Conservation (phyloP, 345 rosid genomes). For the Corchorus olitorius region DNA sequence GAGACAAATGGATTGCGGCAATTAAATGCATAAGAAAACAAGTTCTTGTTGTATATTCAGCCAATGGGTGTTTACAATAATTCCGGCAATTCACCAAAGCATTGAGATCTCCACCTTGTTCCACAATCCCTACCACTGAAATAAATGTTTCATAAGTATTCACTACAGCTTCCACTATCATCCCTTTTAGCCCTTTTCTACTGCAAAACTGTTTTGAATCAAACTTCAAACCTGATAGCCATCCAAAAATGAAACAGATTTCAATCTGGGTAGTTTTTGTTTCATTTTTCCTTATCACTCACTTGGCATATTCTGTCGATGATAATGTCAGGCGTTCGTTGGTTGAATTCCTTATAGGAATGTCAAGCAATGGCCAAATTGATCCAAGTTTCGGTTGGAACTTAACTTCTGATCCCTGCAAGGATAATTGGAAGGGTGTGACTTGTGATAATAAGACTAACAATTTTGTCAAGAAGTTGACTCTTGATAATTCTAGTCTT, state of each 20-base stretch:
- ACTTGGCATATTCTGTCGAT: slow-evolving; percentile 29
- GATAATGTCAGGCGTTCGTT: slow-evolving; percentile 29
- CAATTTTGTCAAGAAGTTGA: slow-evolving; percentile 30
- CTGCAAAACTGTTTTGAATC: slow-evolving; percentile 16
- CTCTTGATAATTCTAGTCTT: slow-evolving; percentile 33
- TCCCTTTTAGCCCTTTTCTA: background rate
- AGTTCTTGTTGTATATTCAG: slow-evolving; percentile 39
- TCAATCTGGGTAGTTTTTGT: slow-evolving; percentile 28
- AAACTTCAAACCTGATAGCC: slow-evolving; percentile 8
- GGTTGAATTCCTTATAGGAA: slow-evolving; percentile 31
- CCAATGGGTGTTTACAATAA: slow-evolving; percentile 6
- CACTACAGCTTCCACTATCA: background rate
- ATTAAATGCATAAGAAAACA: slow-evolving; percentile 22
- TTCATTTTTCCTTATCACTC: slow-evolving; percentile 29
- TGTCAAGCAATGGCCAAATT: slow-evolving; percentile 31
- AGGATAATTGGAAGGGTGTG: slow-evolving; percentile 35
- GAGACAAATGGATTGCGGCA: slow-evolving; percentile 19
- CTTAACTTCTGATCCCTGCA: slow-evolving; percentile 50
- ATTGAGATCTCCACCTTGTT: slow-evolving; percentile 36
- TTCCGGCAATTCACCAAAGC: slow-evolving; percentile 24
- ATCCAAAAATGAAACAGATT: slow-evolving; percentile 33
- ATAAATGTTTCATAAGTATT: background rate
- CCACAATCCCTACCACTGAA: slow-evolving; percentile 23
- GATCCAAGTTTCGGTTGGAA: slow-evolving; percentile 40
- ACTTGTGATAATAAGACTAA: slow-evolving; percentile 24